Evolutionary conservation across 1,139 yeast genomes (phyloP), one percentile per base, ranked within the genome.

Genomic region (Candida frijolesensis): DNA sequence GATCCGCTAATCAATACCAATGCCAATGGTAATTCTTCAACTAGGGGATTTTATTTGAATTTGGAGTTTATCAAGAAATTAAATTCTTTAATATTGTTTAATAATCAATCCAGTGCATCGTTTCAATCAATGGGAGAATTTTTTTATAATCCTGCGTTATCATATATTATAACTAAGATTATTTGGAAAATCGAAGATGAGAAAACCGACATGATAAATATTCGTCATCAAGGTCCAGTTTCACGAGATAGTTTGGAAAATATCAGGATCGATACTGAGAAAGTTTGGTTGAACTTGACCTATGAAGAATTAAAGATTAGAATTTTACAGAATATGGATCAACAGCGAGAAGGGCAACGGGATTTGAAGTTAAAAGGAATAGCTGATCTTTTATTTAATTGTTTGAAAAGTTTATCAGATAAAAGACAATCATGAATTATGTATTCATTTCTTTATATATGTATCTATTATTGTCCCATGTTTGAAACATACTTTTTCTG

Each of bases 101-200:
- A 51, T 37, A 46, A 51, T 49, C 49, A 47, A n/a, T 41, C 59
- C 58, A 44, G 55, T 60, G 6, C 68, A 64, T 50, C 62, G 58
- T 37, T 63, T 58, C 49, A 62, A 66, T 1, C 60, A 53, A 57
- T 18, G 2, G 87, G 84, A 38, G 76, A 82, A 44, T 51, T 87
- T 0, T 77, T 83, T 51, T 78, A 82, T 49, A 71, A 82, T 25
- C 85, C 90, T 0, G 71, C 83, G 1, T 79, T 83, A 65, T 69
- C 82, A 1, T 76, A 71, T 22, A 59, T 78, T 2, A 69, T 80
- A 12, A 74, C 83, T 0, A 70, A 71, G 16, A 64, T 76, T 2
- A 58, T 84, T 11, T 68, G 84, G 67, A 59, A 62, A 2, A 54
- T 82, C 10, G 89, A 84, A 54, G 84, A 81, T 48, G 29, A 25